Base-by-base conservation (phyloP, 2,329 filamentous ascomycete species). In the Diaporthe vaccinii region DNA sequence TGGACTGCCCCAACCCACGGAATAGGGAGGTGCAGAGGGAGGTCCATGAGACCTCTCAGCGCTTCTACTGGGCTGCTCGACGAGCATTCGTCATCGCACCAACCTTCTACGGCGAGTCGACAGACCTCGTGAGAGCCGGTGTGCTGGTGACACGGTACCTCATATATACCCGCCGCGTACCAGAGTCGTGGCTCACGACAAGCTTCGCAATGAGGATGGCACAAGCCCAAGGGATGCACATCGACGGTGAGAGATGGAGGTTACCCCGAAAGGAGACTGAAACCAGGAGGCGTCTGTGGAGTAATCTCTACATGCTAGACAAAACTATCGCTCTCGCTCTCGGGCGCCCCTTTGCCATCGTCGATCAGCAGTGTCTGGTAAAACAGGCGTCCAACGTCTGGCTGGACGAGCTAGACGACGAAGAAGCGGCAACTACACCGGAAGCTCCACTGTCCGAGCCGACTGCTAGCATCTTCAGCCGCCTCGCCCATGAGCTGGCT, bases 141-240 rank as follows among this genome's bases (percentile, higher is more conserved):
- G 80, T 85, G 17, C 76, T 86, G 49, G 82, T 85, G 9, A 85
- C 83, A 9, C 80, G 83, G 0, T 86, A 86, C 76, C 79, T 85
- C 22, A 82, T 85, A 31, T 84, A 85, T 67, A 77, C 82, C n/a
- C 79, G 83, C 39, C 81, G 84, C 58, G 81, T 82, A 1, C 80
- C 84, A 0, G 84, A 86, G 75, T 81, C 81, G 7, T 86, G 84
- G 84, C 80, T 86, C 2, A 86, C 84, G 1, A 82, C 82, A 5
- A 84, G 84, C 75, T 85, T 86, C 58, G 84, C 84, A 1, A 84
- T 85, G 78, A 83, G 84, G 20, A 84, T 86, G 82, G 85, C 84
- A 7, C 83, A 85, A 74, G 84, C 84, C 0, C 84, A 86, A 70
- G 84, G 84, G 0, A 85, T 86, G 80, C 84, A 86, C 72, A 83